Percentiles rank a stretch among this genome's conserved stretches.
These are phyloP conservation scores for Corrigiola litoralis DNA, from an alignment of 179 eudicot genomes.

Conservation along the genomic window DNA sequence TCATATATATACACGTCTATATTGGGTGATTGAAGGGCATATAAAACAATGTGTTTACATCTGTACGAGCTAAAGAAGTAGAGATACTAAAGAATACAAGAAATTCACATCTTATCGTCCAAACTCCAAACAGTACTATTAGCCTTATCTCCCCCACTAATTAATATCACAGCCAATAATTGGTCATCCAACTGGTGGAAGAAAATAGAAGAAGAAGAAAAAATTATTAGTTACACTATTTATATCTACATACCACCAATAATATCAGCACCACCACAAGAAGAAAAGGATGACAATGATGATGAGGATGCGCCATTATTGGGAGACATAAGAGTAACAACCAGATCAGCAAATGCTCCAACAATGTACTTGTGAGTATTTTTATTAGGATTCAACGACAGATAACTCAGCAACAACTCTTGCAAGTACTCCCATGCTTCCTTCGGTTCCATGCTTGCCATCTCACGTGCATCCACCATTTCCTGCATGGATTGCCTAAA, in stretches of 20 bases:
- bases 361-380: conserved; percentile 66
- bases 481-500: conserved; percentile 76
- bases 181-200: too few relatives aligned
- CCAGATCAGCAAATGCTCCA: conserved; percentile 66
- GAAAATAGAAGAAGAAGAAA: too few relatives aligned
- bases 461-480: conserved; percentile 68
- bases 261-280: neutral
- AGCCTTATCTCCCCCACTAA: conserved; percentile 4
- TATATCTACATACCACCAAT: neutral
- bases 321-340: conserved; percentile 38
- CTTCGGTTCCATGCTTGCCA: conserved; percentile 27
- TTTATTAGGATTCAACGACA: conserved; percentile 60
- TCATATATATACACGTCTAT: too few relatives aligned
- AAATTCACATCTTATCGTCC: conserved; percentile 17
- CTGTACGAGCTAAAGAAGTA: too few relatives aligned
- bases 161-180: conserved; percentile 8
- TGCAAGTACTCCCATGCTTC: conserved; percentile 69
- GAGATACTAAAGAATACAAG: too few relatives aligned
- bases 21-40: too few relatives aligned
- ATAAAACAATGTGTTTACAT: too few relatives aligned
- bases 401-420: conserved; percentile 62
- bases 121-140: neutral
- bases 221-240: neutral
- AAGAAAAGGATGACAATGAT: conserved; percentile 3
- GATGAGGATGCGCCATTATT: neutral